Conservation (phyloP, 164 flowering plant genomes). For the Buxus sempervirens region DNA sequence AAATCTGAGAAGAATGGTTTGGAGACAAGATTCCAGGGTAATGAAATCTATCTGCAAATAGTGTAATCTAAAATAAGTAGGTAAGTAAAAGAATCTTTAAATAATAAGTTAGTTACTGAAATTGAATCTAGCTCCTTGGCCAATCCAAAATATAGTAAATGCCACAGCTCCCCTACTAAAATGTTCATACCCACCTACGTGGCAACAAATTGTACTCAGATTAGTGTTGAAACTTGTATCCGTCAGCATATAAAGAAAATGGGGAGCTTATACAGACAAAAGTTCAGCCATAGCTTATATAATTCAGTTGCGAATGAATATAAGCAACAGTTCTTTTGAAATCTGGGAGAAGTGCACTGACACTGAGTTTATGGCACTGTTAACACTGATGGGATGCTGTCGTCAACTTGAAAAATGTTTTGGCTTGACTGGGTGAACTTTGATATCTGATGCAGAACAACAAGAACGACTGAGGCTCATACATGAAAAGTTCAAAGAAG, state of each 20-base stretch:
- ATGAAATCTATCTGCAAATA: background rate
- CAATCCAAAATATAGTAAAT: too few relatives aligned
- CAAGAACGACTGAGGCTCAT: constrained; percentile 52
- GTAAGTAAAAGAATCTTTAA: too few relatives aligned
- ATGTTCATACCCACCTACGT: background rate
- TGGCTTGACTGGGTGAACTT: constrained; percentile 10
- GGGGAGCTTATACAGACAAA: background rate
- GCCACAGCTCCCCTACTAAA: too few relatives aligned
- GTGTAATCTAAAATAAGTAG: too few relatives aligned
- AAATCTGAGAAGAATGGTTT: constrained; percentile 62
- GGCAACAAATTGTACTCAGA: background rate
- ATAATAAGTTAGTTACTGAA: background rate
- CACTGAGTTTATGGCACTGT: too few relatives aligned
- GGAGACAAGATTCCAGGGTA: constrained; percentile 75
- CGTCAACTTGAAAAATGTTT: background rate
- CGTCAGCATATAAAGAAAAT: background rate
- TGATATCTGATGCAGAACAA: constrained; percentile 53
- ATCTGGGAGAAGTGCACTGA: too few relatives aligned
- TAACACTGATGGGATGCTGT: background rate
- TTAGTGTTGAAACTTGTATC: background rate
- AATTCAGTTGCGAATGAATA: too few relatives aligned
- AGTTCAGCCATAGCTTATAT: too few relatives aligned
- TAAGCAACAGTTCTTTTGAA: too few relatives aligned
- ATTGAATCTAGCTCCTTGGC: background rate
- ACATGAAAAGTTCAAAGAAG: constrained; percentile 62